These are phyloP conservation scores for Larix kaempferi DNA, from an alignment of 75 land plant genomes.

Conservation along the genomic window DNA sequence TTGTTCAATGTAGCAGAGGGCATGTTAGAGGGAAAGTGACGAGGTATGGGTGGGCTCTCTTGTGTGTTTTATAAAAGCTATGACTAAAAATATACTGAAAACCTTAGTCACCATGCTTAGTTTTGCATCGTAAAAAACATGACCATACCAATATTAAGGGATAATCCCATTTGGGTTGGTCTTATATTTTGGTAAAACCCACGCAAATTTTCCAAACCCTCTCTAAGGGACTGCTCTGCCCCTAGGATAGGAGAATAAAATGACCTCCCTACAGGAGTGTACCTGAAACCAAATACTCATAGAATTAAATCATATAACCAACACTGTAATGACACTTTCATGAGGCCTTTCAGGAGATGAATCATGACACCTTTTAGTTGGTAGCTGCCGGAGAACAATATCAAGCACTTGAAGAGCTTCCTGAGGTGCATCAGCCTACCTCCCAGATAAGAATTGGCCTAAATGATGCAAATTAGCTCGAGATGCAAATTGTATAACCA, in stretches of 20 bases:
- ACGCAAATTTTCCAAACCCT: slow-evolving; percentile 74
- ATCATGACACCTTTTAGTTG: too few relatives aligned
- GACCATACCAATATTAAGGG: too few relatives aligned
- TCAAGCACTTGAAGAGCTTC: too few relatives aligned
- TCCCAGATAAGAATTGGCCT: slow-evolving; percentile 47
- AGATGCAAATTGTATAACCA: slow-evolving; percentile 59
- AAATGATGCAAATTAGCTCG: slow-evolving; percentile 54
- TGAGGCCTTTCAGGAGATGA: neutral
- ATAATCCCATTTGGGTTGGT: slow-evolving; percentile 87
- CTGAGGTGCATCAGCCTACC: slow-evolving; percentile 60
- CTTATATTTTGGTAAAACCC: slow-evolving; percentile 89
- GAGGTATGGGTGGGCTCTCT: too few relatives aligned
- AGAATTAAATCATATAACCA: neutral
- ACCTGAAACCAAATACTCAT: slow-evolving; percentile 27
- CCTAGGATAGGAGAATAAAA: slow-evolving; percentile 52
- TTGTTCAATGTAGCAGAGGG: too few relatives aligned
- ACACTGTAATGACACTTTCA: neutral
- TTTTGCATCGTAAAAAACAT: too few relatives aligned
- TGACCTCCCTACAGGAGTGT: slow-evolving; percentile 70
- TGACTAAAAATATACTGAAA: too few relatives aligned
- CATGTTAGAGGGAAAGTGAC: too few relatives aligned
- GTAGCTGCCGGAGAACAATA: too few relatives aligned
- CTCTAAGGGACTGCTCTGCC: slow-evolving; percentile 44
- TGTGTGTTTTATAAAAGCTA: too few relatives aligned
- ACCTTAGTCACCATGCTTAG: too few relatives aligned